Evolutionary conservation across 2,329 filamentous ascomycete species (phyloP), one percentile per base, ranked within the genome.

Genomic region (Aspergillus udagawae): DNA sequence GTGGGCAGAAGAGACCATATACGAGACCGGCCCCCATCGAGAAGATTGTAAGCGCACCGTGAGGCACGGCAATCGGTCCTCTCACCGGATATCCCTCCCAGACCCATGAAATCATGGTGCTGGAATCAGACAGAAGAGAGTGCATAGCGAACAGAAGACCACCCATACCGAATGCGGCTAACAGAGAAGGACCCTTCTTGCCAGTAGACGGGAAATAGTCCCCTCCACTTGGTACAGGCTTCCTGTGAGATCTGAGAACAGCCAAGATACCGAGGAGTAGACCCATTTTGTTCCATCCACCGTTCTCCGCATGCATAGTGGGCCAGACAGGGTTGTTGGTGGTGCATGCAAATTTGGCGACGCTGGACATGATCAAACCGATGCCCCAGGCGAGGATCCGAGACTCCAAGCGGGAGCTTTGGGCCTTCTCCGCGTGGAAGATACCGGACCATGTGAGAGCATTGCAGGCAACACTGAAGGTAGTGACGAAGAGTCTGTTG

Each of bases 321-420:
- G 94, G 92, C 94, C 94, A 99, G 60, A 97, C 86, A 0, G 94
- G 94, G 72, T 99, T 99, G 75, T 96, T 97, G 21, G 93, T 97
- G 70, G 87, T 84, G 81, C 88, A 96, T 0, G 92, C 91, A 70
- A 96, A 97, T 73, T 99, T 99, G 66, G 91, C 86, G 53, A 96
- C 83, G 59, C 88, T 91, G 1, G 93, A 97, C 61, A 91, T 82
- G 57, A 97, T 83, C 55, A 99, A 79, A 29, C 94, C 94, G 55
- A 92, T 82, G 44, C 84, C 81, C 82, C 91, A 96, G 0, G 91
- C 91, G 35, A 91, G 81, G 53, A 96, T 84, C 68, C 90, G 90
- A 7, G 87, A 84, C 75, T 99, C 92, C 14, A 99, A 84, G 49
- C 89, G 86, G 42, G 82, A 82, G 17, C 87, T 84, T 60, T 95